Percentiles rank a stretch among this genome's conserved stretches.
Conservation (phyloP, 1,284 basidiomycete genomes). For the Phylloporus sp. region DNA sequence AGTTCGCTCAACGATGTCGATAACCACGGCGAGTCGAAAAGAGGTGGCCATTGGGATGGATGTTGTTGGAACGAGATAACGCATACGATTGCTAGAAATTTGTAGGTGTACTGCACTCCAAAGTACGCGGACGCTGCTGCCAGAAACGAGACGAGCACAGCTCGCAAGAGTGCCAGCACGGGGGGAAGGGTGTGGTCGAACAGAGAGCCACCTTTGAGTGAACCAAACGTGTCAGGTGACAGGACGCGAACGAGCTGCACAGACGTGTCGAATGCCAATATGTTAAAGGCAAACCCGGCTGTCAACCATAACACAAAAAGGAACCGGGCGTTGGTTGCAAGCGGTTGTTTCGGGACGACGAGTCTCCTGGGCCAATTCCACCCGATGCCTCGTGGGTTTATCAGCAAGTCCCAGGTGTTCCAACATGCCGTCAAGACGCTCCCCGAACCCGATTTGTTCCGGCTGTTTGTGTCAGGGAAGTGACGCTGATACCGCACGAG, state of each 20-base stretch:
- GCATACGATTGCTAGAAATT: constrained; percentile 46
- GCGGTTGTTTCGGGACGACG: constrained; percentile 17
- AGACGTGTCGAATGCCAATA: background rate
- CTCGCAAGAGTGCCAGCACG: constrained; percentile 44
- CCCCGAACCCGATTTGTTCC: background rate
- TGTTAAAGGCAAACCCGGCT: background rate
- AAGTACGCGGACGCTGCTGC: constrained; percentile 48
- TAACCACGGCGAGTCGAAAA: constrained; percentile 45
- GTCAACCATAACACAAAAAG: background rate
- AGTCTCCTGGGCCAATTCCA: constrained; percentile 35
- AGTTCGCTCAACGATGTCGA: constrained; percentile 44
- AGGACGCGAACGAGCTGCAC: background rate
- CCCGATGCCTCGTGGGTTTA: constrained; percentile 30
- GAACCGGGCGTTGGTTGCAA: constrained; percentile 19
- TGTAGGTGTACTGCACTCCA: constrained; percentile 49
- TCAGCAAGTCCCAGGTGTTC: constrained; percentile 34
- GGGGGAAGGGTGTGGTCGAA: constrained; percentile 50
- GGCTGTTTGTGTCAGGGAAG: background rate
- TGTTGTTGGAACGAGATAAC: constrained; percentile 40
- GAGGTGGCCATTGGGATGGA: constrained; percentile 45
- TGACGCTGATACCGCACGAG: background rate
- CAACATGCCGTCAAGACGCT: constrained; percentile 19
- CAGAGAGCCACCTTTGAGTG: constrained; percentile 43
- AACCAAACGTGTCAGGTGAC: background rate
- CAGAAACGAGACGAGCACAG: constrained; percentile 44